phyloP scores from a whole-genome alignment of 179 eudicot species.

The Actinidia chinensis region DNA sequence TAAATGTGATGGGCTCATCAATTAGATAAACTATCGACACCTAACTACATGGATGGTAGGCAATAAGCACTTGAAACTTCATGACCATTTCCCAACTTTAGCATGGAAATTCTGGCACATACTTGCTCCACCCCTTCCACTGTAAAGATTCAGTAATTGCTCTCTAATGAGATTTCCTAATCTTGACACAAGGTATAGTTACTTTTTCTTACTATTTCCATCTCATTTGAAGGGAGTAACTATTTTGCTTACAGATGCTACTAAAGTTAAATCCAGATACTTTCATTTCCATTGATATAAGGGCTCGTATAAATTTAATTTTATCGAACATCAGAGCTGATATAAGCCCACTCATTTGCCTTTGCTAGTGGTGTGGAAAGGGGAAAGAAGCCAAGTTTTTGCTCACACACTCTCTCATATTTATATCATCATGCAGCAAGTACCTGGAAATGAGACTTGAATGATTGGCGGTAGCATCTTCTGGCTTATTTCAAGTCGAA shows the following conservation, averaged over 20 bases:
- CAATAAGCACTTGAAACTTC: not conserved
- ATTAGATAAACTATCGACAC: not conserved
- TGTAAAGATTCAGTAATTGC: not conserved
- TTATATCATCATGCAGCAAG: not conserved
- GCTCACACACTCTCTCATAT: not conserved
- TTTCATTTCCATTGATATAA: not conserved
- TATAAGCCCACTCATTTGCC: not conserved
- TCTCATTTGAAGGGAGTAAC: not conserved
- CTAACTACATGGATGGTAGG: not conserved
- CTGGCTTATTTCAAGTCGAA: conserved; percentile 78
- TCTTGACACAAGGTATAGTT: not conserved
- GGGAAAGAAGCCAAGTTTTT: not conserved
- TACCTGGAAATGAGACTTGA: conserved; percentile 74
- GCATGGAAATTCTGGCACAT: not conserved
- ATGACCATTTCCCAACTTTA: not conserved
- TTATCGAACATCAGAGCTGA: not conserved
- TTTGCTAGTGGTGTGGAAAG: not conserved
- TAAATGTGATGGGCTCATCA: not conserved
- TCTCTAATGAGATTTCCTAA: not conserved
- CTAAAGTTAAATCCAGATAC: not conserved
- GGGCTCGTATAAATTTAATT: not conserved
- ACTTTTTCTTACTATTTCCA: not conserved
- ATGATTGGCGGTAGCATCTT: conserved; percentile 67
- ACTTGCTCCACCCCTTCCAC: not conserved
- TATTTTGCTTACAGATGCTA: not conserved